A percentile compares a stretch with the other conserved stretches of the same genome.
Evolutionary conservation across 2,329 filamentous ascomycete genomes (phyloP).

Genomic region (Alternaria atra): DNA sequence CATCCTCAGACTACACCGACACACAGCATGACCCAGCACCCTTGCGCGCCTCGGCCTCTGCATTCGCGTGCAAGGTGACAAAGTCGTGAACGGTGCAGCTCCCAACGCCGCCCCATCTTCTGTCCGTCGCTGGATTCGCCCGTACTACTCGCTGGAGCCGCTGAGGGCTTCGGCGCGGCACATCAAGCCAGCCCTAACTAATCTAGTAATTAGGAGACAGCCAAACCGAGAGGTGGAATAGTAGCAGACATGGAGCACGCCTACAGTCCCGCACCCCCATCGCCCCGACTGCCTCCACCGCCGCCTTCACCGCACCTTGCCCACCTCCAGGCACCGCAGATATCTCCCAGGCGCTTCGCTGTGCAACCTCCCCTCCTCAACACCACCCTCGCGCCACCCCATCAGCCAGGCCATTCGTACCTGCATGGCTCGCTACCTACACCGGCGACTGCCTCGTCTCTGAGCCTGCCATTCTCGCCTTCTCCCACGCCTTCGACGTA

Average conservation of each 20-base stretch:
- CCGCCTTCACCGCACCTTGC: slow-evolving; percentile 27
- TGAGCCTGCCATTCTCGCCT: slow-evolving; percentile 50
- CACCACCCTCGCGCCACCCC: slow-evolving; percentile 51
- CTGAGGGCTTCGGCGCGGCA: slow-evolving; percentile 41
- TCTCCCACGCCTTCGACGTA: slow-evolving; percentile 46
- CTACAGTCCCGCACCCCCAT: slow-evolving; percentile 25
- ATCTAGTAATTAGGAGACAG: background rate
- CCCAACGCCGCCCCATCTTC: slow-evolving; percentile 19
- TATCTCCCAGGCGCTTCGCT: slow-evolving; percentile 48
- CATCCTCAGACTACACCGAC: slow-evolving; percentile 16
- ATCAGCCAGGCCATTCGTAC: slow-evolving; percentile 30
- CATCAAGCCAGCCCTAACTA: slow-evolving; percentile 24
- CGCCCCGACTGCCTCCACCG: slow-evolving; percentile 29
- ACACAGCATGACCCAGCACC: slow-evolving; percentile 19
- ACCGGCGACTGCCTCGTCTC: slow-evolving; percentile 50
- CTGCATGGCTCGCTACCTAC: slow-evolving; percentile 49
- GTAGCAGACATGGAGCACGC: slow-evolving; percentile 23
- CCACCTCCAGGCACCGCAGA: slow-evolving; percentile 31
- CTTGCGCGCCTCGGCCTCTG: slow-evolving; percentile 18
- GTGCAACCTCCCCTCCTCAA: slow-evolving; percentile 55
- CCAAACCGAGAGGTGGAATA: slow-evolving; percentile 10
- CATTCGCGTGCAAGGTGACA: slow-evolving; percentile 28
- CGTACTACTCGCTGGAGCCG: slow-evolving; percentile 40
- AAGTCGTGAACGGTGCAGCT: slow-evolving; percentile 19
- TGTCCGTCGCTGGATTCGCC: slow-evolving; percentile 29